phyloP scores from a whole-genome alignment of 495 filamentous ascomycete species.

The Podospora comata region DNA sequence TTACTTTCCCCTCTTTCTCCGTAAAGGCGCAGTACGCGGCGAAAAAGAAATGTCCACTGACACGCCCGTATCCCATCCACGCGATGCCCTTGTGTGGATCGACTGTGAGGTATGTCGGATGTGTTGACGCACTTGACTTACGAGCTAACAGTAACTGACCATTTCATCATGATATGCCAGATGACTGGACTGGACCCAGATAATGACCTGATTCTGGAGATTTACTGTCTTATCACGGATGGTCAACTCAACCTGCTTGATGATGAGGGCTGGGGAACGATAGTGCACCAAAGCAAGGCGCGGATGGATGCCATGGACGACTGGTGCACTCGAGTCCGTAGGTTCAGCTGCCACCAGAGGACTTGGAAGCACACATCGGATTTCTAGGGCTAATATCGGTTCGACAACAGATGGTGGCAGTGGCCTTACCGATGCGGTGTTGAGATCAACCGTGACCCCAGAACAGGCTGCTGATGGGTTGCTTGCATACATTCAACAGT shows the following conservation, averaged over 20 bases:
- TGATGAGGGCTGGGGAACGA: slow-evolving; percentile 68
- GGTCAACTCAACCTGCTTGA: slow-evolving; percentile 73
- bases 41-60: background rate
- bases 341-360: background rate
- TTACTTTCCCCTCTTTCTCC: background rate
- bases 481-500: slow-evolving; percentile 69
- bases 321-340: slow-evolving; percentile 50
- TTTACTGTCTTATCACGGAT: slow-evolving; percentile 91
- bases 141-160: background rate
- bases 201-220: slow-evolving; percentile 80
- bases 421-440: slow-evolving; percentile 74
- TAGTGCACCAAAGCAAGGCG: slow-evolving; percentile 71
- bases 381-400: background rate
- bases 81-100: slow-evolving; percentile 73
- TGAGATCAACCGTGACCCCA: slow-evolving; percentile 68
- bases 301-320: slow-evolving; percentile 72
- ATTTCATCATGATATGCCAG: slow-evolving; percentile 40
- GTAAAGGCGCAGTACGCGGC: too few species aligned
- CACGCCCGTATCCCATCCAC: background rate
- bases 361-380: background rate
- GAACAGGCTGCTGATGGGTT: slow-evolving; percentile 69
- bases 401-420: slow-evolving; percentile 54
- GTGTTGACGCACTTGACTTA: background rate
- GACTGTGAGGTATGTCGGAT: slow-evolving; percentile 71
- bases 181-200: slow-evolving; percentile 90